Conservation (phyloP, 78 protist genomes). For the Chrysochromulina parva region DNA sequence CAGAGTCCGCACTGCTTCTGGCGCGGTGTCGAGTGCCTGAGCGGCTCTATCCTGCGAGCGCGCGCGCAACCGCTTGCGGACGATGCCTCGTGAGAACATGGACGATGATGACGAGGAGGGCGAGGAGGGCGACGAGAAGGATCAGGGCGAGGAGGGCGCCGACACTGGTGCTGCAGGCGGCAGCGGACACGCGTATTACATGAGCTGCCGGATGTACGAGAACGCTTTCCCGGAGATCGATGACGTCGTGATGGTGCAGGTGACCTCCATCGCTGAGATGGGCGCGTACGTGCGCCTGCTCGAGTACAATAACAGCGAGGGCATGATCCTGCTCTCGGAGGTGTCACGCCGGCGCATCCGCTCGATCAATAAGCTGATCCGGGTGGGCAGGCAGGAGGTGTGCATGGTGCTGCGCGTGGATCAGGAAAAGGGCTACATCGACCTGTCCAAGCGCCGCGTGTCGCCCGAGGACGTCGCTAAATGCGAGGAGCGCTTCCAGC, state of each 20-base stretch:
- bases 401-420: conserved; percentile 97
- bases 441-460: conserved; percentile 94
- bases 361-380: conserved; percentile 87
- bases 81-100: too few species aligned
- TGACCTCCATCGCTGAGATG: conserved; percentile 79
- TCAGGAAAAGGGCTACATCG: conserved; percentile 96
- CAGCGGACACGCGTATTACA: neutral
- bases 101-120: neutral
- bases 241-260: conserved; percentile 89
- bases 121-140: neutral
- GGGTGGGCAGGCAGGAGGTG: conserved; percentile 87
- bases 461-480: conserved; percentile 80
- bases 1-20: too few species aligned
- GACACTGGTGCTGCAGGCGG: neutral
- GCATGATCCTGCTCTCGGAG: conserved; percentile 95
- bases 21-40: too few species aligned
- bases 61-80: too few species aligned
- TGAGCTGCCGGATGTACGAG: conserved; percentile 89
- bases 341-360: conserved; percentile 95
- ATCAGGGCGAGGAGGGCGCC: neutral
- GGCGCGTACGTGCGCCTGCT: conserved; percentile 87
- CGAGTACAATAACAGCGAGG: conserved; percentile 85
- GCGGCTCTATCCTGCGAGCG: too few species aligned
- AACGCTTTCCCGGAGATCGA: conserved; percentile 88
- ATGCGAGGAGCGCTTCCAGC: conserved; percentile 85